Base-by-base conservation (phyloP, 23 red algal genomes). In the Gracilaria domingensis region DNA sequence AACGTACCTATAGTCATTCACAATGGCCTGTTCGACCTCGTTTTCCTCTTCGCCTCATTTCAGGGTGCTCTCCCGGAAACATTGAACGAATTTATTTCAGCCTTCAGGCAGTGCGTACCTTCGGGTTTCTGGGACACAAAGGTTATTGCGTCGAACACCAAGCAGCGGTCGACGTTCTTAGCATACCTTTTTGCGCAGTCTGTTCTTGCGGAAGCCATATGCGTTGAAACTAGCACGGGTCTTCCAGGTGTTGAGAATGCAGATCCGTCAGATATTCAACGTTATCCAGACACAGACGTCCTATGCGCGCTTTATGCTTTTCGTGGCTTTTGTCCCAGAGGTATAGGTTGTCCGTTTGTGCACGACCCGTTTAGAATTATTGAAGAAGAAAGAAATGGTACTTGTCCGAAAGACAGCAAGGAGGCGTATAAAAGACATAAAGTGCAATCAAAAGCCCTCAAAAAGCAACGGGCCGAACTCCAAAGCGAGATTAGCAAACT, bases 1-100 rank as follows among this genome's bases (percentile, higher is more conserved):
- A 79, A 65, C 14, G 83, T 95, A 39, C 97, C 97, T 5, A 12
- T 99, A 13, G 53, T 99, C 18, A 13, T 95, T 30, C 97, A 99
- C 91, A 99, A 99, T 67, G 97, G 97, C 36, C 69, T 99, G 7
- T 87, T 84, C 37, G 97, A 99, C 78, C 78, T 99, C 65, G 82
- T 87, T 17, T 93, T 95, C 44, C 51, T 99, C 37, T 96, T 85
- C 64, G 91, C 79, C 62, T 83, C 94, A 16, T 99, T 99, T 66
- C 87, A 99, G 35, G 97, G 79, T 12, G 35, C 93, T 4, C 93
- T 99, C 13, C 94, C 97, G 7, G 32, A 57, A 48, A 96, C 91
- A 20, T 30, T 96, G 47, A 54, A 80, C 56, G 85, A 60, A 8
- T 99, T 99, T 62, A 87, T 92, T 50, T 47, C 66, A 13, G 60